Evolutionary conservation across 1,284 basidiomycete species (phyloP).

Genomic region (Ganoderma leucocontextum): DNA sequence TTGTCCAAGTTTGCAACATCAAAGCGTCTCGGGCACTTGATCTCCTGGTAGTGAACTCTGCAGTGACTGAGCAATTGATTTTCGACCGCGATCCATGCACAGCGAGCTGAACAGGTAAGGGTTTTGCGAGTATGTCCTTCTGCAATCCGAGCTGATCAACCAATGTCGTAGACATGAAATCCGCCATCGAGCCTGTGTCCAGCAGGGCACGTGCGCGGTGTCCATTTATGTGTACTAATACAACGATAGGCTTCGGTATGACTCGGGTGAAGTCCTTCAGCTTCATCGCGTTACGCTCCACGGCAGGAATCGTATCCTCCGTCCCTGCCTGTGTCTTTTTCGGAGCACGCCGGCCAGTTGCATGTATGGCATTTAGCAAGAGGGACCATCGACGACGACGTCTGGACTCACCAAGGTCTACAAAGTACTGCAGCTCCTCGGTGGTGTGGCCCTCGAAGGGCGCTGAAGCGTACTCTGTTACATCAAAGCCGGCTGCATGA

Average conservation of each 20-base stretch:
- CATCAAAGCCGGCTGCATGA: no score
- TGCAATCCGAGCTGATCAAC: slow-evolving; percentile 13
- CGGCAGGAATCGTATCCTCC: background rate
- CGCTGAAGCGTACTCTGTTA: no score
- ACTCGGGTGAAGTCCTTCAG: slow-evolving; percentile 32
- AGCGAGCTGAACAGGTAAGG: slow-evolving; percentile 18
- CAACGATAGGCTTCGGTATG: slow-evolving; percentile 17
- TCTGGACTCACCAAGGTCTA: no score
- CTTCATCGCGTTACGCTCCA: slow-evolving; percentile 38
- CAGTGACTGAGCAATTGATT: background rate
- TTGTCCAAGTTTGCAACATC: slow-evolving; percentile 34
- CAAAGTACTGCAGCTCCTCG: no score
- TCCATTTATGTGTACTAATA: slow-evolving; percentile 3
- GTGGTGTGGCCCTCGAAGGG: no score
- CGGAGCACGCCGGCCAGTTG: no score
- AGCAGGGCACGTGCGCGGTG: slow-evolving; percentile 14
- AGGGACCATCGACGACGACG: no score
- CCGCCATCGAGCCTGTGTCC: slow-evolving; percentile 22
- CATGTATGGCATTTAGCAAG: no score
- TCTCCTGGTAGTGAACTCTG: slow-evolving; percentile 40
- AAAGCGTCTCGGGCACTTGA: slow-evolving; percentile 37
- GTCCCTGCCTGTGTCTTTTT: no score
- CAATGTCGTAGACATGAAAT: slow-evolving; percentile 23
- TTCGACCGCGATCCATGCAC: slow-evolving; percentile 17
- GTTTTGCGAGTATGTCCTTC: slow-evolving; percentile 1